Base-by-base conservation (phyloP, 768 basidiomycete species). In the Suillus subalutaceus region DNA sequence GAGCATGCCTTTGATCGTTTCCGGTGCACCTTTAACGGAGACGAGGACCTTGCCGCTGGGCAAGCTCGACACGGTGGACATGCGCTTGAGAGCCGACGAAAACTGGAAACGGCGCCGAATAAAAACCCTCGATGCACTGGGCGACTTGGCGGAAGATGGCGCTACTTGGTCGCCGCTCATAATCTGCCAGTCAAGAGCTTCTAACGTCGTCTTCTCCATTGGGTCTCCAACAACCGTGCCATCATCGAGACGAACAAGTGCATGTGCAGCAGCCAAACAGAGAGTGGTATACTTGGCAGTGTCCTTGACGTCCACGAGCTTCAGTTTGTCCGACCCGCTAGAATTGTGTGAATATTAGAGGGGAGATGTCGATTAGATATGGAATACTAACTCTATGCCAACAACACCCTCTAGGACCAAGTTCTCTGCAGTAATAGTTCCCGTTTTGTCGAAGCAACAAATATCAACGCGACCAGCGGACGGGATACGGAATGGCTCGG, bases 401-500 rank as follows among this genome's bases (percentile, higher is more conserved):
- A 86, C 93, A 50, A 99, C 86, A 63, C 97, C 97, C 75, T 99
- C 96, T 1, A 99, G 84, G 9, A 98, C 95, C 15, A 99, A 80
- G 75, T 96, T 91, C 76, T 98, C 96, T 0, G 94, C 94, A 0
- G 97, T 99, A 70, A 99, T 98, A 0, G 97, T 99, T 30, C 97
- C 97, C 0, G 97, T 99, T 84, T 99, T 99, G 79, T 99, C 97
- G 71, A 99, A 99, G 79, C 97, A 99, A 78, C 97, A 99, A 18
- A 99, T 91, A 71, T 99, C 97, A 3, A 99, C 96, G 26, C 95
- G 87, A 6, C 97, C 97, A 6, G 97, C 97, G 67, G 83, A 93
- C 0, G 97, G 96, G 67, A 99, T 99, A 26, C 97, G 88, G 88
- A 99, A 99, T 1, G 97, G 97, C 73, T 99, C 97, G 20, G 97